phyloP scores from a whole-genome alignment of 495 filamentous ascomycete genomes.

The Beverwykella pulmonaria region DNA sequence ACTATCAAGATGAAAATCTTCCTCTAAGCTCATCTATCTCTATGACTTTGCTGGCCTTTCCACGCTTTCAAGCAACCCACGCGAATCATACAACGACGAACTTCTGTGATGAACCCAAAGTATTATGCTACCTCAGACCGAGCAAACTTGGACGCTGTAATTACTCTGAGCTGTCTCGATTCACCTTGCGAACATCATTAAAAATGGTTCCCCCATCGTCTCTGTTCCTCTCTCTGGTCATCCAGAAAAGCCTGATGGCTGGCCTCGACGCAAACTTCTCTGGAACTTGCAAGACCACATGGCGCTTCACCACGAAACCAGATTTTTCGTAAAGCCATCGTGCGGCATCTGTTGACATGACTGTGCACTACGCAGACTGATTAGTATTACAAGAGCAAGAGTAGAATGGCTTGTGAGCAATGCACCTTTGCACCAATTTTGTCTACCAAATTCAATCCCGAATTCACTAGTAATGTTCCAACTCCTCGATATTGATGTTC shows the following conservation, averaged over 20 bases:
- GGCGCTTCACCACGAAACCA: background rate
- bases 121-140: background rate
- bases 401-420: background rate
- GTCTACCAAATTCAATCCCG: background rate
- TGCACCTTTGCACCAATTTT: background rate
- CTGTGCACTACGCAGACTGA: background rate
- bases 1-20: too few species aligned
- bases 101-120: background rate
- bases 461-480: background rate
- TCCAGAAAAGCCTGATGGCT: background rate
- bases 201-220: too few species aligned
- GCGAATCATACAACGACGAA: background rate
- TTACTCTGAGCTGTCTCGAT: background rate
- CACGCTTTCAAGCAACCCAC: too few species aligned
- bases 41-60: too few species aligned
- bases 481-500: background rate
- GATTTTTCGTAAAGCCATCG: slow-evolving; percentile 8
- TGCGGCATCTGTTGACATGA: slow-evolving; percentile 5
- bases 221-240: too few species aligned
- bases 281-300: background rate
- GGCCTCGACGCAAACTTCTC: slow-evolving; percentile 2
- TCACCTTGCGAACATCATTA: background rate
- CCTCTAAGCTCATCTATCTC: too few species aligned
- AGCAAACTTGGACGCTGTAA: background rate
- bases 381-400: background rate